Base-by-base conservation (phyloP, 2,329 filamentous ascomycete genomes). In the Apiospora aurea region DNA sequence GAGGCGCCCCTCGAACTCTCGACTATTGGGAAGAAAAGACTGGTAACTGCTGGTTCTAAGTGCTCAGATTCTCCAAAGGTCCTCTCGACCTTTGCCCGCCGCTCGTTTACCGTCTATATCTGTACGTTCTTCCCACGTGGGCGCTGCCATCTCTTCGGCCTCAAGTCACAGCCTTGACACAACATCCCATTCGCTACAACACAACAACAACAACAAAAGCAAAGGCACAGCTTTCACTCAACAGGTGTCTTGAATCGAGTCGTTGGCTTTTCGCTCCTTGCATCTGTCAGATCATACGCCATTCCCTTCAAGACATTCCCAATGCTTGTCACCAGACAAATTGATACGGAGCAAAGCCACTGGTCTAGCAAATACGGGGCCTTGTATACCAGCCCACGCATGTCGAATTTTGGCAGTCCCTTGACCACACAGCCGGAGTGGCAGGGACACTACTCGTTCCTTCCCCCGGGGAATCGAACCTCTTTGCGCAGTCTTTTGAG, bases 301-400 rank as follows among this genome's bases (percentile, higher is more conserved):
- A 68, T 47, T 29, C 34, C 18, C 68, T 11, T 44, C 47, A 57
- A 43, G 26, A 43, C 53, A 10, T 81, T 84, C 81, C 83, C 83
- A 87, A 88, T 89, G 87, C 86, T 89, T 79, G 86, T 87, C 83
- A 85, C 87, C 78, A 86, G 87, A 82, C 85, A 85, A 78, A 82
- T 82, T 81, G 85, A 88, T 74, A 81, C 85, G 78, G 86, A 89
- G 79, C 84, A 86, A 80, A 88, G 82, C 82, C 84, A 84, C 81
- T 89, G 88, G 88, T 85, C 85, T 75, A 85, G 81, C 84, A 89
- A 87, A 81, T 85, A 86, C 79, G 85, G 86, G 78, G 81, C 83
- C 75, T 86, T 85, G 76, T 77, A 83, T 71, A 80, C 84, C 73
- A 82, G 83, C 77, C 81, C 85, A 85, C 88, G 87, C 82, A 90